Conservation (phyloP, 1,139 yeast species). For the Scheffersomyces insectosa region DNA sequence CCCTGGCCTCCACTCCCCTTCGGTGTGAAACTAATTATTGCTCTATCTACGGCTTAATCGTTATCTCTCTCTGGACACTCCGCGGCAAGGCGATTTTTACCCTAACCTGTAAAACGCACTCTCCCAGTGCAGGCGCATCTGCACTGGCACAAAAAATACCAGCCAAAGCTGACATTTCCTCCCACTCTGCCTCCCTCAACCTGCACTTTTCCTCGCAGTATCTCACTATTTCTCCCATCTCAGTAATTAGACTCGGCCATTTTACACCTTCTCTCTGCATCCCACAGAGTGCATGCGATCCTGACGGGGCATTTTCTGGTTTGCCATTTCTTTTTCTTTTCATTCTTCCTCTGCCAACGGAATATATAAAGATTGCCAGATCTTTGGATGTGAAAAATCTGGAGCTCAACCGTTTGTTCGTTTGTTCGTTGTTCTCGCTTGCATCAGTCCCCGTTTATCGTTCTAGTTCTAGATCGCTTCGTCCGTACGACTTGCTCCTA, state of each 20-base stretch:
- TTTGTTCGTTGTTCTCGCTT: too few relatives aligned
- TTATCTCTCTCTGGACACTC: conserved; percentile 1
- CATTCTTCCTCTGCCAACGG: conserved; percentile 3
- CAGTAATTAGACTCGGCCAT: conserved; percentile 9
- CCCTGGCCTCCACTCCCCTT: too few relatives aligned
- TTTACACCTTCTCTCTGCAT: background rate
- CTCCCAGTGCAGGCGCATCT: too few relatives aligned
- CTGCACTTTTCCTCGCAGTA: background rate
- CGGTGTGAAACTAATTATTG: too few relatives aligned
- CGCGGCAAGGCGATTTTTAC: conserved; percentile 1
- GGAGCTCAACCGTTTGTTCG: background rate
- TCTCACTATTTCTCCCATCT: background rate
- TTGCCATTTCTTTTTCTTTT: background rate
- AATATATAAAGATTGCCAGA: background rate
- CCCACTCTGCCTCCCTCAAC: too few relatives aligned
- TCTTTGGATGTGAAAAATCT: background rate
- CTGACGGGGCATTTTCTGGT: background rate
- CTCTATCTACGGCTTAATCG: background rate
- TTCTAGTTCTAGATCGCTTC: too few relatives aligned
- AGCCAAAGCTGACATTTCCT: too few relatives aligned
- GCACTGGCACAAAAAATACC: too few relatives aligned
- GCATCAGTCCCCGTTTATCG: too few relatives aligned
- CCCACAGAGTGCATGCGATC: background rate
- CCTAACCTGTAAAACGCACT: background rate
- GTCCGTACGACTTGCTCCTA: too few relatives aligned